phyloP scores from a whole-genome alignment of 139 green algal genomes.

The Chlamydomonas asymmetrica region DNA sequence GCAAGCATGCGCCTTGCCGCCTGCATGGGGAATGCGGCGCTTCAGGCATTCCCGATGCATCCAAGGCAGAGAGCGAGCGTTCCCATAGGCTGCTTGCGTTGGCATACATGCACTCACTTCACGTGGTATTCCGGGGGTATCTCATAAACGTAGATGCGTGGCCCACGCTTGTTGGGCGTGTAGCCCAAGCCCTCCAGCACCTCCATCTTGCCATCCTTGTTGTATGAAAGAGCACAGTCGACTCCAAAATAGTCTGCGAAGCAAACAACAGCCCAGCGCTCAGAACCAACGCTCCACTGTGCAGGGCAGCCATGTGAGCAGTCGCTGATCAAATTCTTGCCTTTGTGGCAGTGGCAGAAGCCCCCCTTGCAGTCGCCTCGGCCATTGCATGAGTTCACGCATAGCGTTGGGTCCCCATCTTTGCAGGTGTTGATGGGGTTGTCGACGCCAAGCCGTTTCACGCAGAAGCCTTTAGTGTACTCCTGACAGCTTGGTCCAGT shows the following conservation, averaged over 20 bases:
- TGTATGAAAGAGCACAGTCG: constrained; percentile 43
- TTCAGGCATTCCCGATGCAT: not conserved
- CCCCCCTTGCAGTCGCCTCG: constrained; percentile 23
- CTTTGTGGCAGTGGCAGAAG: constrained; percentile 51
- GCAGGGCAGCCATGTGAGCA: too few relatives aligned
- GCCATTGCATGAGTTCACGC: constrained; percentile 36
- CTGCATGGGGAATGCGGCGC: not conserved
- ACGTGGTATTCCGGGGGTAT: constrained; percentile 48
- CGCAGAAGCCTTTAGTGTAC: constrained; percentile 26
- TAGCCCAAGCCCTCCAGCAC: constrained; percentile 33
- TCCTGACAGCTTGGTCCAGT: constrained; percentile 18
- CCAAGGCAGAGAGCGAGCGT: not conserved
- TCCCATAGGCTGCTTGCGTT: not conserved
- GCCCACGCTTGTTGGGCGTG: constrained; percentile 19
- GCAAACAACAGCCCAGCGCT: too few relatives aligned
- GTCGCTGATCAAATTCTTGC: too few relatives aligned
- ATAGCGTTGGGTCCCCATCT: constrained; percentile 17
- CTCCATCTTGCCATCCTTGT: constrained; percentile 1
- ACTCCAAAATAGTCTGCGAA: constrained; percentile 36
- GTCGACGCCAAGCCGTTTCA: constrained; percentile 29
- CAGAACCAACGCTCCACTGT: too few relatives aligned
- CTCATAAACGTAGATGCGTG: constrained; percentile 42
- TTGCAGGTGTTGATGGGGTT: constrained; percentile 39
- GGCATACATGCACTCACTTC: constrained; percentile 28
- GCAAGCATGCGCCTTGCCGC: not conserved